Percentiles rank a stretch among this genome's conserved stretches.
Conservation (phyloP, 73 alveolate genomes). For the Paramecium biaurelia region DNA sequence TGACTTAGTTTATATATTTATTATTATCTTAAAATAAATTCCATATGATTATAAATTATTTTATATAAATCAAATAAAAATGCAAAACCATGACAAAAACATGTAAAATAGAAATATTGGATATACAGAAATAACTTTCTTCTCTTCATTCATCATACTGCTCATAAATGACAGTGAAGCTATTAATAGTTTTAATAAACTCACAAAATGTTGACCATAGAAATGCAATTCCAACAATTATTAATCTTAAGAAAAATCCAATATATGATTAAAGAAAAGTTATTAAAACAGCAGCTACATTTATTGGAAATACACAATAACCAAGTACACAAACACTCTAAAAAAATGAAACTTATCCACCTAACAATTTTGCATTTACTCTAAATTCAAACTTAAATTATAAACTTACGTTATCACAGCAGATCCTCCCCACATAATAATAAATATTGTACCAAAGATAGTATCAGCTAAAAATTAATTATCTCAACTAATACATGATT, state of each 20-base stretch:
- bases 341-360: constrained; percentile 90
- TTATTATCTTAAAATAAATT: background rate
- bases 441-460: constrained; percentile 85
- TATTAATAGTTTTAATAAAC: constrained; percentile 44
- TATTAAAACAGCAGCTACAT: constrained; percentile 87
- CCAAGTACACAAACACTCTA: constrained; percentile 95
- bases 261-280: constrained; percentile 54
- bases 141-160: constrained; percentile 83
- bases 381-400: background rate
- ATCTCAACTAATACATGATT: constrained; percentile 6
- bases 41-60: background rate
- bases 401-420: constrained; percentile 76
- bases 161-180: constrained; percentile 92
- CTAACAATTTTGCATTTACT: constrained; percentile 92
- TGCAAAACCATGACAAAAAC: constrained; percentile 94
- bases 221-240: constrained; percentile 73
- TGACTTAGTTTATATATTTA: background rate
- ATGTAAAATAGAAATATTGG: constrained; percentile 95
- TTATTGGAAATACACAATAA: constrained; percentile 95
- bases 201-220: constrained; percentile 76
- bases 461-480: constrained; percentile 60
- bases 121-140: constrained; percentile 89
- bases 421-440: constrained; percentile 96
- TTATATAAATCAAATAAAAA: constrained; percentile 50
- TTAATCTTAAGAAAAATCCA: constrained; percentile 62